These are phyloP conservation scores for Tricholoma matsutake DNA, from an alignment of 768 basidiomycete genomes.

Conservation along the genomic window DNA sequence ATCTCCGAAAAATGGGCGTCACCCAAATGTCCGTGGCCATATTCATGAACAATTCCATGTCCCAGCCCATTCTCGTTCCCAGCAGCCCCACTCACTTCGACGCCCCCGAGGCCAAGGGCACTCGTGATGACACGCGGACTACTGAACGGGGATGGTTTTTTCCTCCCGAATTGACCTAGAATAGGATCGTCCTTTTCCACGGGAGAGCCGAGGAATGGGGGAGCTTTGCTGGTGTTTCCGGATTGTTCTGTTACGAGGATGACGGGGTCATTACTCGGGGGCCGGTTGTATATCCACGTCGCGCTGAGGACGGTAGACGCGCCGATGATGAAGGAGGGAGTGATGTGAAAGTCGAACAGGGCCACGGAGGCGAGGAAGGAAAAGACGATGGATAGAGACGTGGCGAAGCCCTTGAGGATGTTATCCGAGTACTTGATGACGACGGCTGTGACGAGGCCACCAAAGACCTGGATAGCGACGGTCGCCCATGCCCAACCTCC, in stretches of 20 bases:
- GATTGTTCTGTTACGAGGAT: constrained; percentile 23
- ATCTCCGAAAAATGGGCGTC: constrained; percentile 21
- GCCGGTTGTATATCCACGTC: constrained; percentile 95
- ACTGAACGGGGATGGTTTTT: constrained; percentile 43
- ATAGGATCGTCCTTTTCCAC: constrained; percentile 54
- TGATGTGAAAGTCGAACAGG: constrained; percentile 88
- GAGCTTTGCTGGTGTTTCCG: constrained; percentile 16
- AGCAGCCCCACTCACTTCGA: constrained; percentile 11
- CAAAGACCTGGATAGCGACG: constrained; percentile 85
- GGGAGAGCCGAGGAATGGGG: constrained; percentile 30
- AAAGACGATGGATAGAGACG: constrained; percentile 87
- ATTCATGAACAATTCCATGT: neutral
- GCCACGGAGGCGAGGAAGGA: constrained; percentile 93
- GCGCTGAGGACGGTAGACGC: constrained; percentile 81
- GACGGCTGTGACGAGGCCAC: constrained; percentile 89
- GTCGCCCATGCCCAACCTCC: constrained; percentile 96
- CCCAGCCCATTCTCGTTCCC: neutral
- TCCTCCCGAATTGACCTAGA: constrained; percentile 54
- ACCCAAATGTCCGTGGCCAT: constrained; percentile 1
- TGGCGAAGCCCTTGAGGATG: constrained; percentile 96
- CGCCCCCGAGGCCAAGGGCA: constrained; percentile 40
- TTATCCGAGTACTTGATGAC: constrained; percentile 98
- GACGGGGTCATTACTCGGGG: constrained; percentile 34
- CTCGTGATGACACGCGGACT: constrained; percentile 49
- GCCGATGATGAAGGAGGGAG: constrained; percentile 82